phyloP scores from a whole-genome alignment of 2,329 filamentous ascomycete species.

The Thelonectria olida region DNA sequence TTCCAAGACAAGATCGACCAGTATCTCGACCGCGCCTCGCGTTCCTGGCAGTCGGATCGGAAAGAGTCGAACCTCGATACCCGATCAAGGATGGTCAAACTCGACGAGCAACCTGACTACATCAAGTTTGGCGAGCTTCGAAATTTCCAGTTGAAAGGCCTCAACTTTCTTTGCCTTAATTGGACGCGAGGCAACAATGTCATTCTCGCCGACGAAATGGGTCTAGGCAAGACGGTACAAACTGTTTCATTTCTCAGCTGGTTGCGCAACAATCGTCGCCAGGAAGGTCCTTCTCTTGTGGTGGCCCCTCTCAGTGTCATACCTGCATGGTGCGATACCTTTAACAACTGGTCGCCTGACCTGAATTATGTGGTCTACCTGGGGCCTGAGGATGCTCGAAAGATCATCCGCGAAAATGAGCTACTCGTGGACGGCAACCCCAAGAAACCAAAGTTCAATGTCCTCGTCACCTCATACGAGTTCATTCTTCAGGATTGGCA shows the following conservation, averaged over 20 bases:
- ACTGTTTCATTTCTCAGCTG: constrained; percentile 97
- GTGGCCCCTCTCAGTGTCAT: constrained; percentile 98
- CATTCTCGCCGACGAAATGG: constrained; percentile 98
- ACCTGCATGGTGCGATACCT: constrained; percentile 97
- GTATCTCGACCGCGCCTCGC: constrained; percentile 83
- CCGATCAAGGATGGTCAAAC: constrained; percentile 75
- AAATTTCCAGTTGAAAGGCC: constrained; percentile 90
- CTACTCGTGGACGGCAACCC: constrained; percentile 86
- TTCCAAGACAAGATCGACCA: constrained; percentile 93
- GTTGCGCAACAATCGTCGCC: constrained; percentile 87
- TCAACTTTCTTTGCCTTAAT: constrained; percentile 96
- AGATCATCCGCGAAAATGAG: constrained; percentile 90
- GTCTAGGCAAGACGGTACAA: constrained; percentile 96
- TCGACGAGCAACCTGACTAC: constrained; percentile 86
- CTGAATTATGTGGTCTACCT: constrained; percentile 98
- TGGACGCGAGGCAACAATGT: constrained; percentile 96
- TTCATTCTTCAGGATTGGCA: constrained; percentile 88
- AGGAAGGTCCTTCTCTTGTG: constrained; percentile 95
- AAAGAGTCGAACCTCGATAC: constrained; percentile 80
- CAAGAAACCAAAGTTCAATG: constrained; percentile 93
- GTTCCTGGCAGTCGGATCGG: constrained; percentile 82
- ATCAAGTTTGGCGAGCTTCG: constrained; percentile 86
- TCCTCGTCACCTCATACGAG: constrained; percentile 97
- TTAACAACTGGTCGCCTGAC: constrained; percentile 95
- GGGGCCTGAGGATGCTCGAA: constrained; percentile 85